phyloP scores from a whole-genome alignment of 306 rosid species.

The Begonia fuchsioides region DNA sequence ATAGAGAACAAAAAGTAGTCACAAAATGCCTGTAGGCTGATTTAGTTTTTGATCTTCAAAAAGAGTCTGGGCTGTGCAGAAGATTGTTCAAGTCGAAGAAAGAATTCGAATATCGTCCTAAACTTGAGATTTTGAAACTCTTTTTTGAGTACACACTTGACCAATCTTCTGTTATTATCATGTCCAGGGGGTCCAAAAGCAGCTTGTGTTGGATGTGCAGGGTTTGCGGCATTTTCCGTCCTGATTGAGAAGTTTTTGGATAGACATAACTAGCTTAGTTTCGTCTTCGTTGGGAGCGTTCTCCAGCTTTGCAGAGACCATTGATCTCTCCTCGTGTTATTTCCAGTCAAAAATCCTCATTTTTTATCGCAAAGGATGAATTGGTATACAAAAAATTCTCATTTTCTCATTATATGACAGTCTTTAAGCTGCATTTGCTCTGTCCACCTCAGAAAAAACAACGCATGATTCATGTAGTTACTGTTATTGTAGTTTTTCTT shows the following conservation, averaged over 20 bases:
- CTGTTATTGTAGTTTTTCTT: too few species aligned
- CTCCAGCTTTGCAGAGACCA: too few species aligned
- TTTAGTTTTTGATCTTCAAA: not conserved
- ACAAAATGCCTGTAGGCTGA: not conserved
- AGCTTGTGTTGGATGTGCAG: slow-evolving; percentile 85
- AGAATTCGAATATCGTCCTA: not conserved
- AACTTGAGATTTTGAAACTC: too few species aligned
- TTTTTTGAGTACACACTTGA: not conserved
- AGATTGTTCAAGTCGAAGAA: not conserved
- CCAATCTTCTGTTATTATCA: not conserved
- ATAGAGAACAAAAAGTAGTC: too few species aligned
- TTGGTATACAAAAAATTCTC: too few species aligned
- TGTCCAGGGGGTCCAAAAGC: slow-evolving; percentile 79
- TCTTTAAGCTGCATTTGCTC: too few species aligned
- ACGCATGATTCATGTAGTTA: too few species aligned
- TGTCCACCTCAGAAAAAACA: too few species aligned
- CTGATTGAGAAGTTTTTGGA: slow-evolving; percentile 76
- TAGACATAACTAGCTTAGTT: slow-evolving; percentile 35
- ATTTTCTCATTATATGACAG: too few species aligned
- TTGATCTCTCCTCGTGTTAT: too few species aligned
- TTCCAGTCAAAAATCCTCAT: too few species aligned
- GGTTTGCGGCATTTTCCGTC: slow-evolving; percentile 85
- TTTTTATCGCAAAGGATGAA: too few species aligned
- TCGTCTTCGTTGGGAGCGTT: slow-evolving; percentile 6
- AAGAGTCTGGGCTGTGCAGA: not conserved